Evolutionary conservation across 2,329 filamentous ascomycete species (phyloP).

Genomic region (Sarocladium strictum): DNA sequence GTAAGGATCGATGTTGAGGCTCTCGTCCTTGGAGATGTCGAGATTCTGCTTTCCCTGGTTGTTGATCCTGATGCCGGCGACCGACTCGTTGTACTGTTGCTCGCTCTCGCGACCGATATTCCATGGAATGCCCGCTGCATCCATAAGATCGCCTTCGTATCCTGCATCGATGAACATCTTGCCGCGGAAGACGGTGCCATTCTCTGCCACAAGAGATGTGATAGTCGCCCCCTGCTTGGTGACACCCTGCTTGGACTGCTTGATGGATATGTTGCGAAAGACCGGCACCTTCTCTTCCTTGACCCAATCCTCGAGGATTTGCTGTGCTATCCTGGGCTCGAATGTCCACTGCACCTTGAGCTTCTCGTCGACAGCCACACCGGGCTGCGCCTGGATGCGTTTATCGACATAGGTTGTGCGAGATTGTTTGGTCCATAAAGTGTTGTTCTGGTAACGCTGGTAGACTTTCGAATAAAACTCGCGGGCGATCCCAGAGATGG

Average conservation of each 20-base stretch:
- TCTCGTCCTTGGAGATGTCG: too few species aligned
- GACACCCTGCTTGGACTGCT: neutral
- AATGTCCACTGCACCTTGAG: conserved; percentile 10
- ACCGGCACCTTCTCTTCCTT: conserved; percentile 2
- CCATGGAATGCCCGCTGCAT: conserved; percentile 14
- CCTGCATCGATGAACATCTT: conserved; percentile 20
- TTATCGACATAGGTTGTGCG: neutral
- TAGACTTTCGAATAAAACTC: conserved; percentile 10
- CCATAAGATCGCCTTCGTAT: conserved; percentile 21
- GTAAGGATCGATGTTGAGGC: conserved; percentile 2
- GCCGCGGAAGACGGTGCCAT: neutral
- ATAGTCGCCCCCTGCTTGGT: neutral
- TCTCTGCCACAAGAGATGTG: neutral
- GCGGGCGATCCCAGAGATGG: conserved; percentile 10
- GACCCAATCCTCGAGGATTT: conserved; percentile 10
- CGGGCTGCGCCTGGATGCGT: conserved; percentile 6
- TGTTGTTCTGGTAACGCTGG: neutral
- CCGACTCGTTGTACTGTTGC: conserved; percentile 1
- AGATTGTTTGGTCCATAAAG: neutral
- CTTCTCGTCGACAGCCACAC: conserved; percentile 6
- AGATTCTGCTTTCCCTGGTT: neutral
- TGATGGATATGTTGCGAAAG: neutral
- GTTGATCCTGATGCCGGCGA: neutral
- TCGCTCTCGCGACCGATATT: conserved; percentile 14
- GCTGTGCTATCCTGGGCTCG: conserved; percentile 10